These are phyloP conservation scores for Exophiala dermatitidis DNA, from an alignment of 2,329 filamentous ascomycete species.

Conservation along the genomic window DNA sequence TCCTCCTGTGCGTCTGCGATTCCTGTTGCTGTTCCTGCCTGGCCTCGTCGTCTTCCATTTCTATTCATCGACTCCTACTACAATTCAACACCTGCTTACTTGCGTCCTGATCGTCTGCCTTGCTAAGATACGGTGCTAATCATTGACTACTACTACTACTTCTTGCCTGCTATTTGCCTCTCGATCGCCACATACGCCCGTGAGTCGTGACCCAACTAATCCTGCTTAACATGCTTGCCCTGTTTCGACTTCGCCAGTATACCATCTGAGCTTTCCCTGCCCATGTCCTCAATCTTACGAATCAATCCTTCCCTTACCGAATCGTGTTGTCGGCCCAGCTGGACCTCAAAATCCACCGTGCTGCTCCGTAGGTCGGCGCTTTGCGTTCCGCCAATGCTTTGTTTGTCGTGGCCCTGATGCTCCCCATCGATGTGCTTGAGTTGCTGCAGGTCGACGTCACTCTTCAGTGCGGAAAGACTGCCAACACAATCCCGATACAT, in stretches of 20 bases:
- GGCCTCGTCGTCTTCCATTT: background rate
- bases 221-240: background rate
- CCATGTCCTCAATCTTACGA: slow-evolving; percentile 12
- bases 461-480: slow-evolving; percentile 18
- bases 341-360: slow-evolving; percentile 12
- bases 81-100: too few species aligned
- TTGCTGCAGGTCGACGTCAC: slow-evolving; percentile 9
- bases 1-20: background rate
- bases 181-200: background rate
- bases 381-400: background rate
- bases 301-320: slow-evolving; percentile 10
- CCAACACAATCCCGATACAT: slow-evolving; percentile 19
- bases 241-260: background rate
- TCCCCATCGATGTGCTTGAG: background rate
- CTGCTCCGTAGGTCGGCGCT: slow-evolving; percentile 11
- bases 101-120: too few species aligned
- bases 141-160: background rate
- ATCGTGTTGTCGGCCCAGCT: slow-evolving; percentile 14
- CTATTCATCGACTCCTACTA: too few species aligned
- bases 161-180: background rate
- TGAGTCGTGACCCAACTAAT: background rate
- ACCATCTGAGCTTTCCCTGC: background rate
- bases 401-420: background rate
- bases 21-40: background rate
- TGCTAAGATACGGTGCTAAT: background rate